These are phyloP conservation scores for Hortaea sp. DNA, from an alignment of 2,329 filamentous ascomycete species.

Conservation along the genomic window DNA sequence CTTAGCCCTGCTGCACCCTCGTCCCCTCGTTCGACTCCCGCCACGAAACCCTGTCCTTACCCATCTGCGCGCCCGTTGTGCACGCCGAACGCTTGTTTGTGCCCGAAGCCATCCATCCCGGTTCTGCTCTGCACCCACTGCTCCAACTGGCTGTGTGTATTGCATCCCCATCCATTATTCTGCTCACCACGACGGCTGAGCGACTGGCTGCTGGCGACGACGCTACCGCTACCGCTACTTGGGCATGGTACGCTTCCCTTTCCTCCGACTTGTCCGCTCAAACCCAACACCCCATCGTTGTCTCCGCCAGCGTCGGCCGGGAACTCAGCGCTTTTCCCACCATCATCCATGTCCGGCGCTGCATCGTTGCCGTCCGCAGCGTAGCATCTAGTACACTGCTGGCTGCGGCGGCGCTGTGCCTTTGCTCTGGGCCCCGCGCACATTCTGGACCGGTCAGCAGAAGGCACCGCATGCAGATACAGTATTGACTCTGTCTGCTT, in stretches of 20 bases:
- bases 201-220: background rate
- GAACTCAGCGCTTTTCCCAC: background rate
- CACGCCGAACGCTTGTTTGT: constrained; percentile 1
- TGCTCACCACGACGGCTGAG: background rate
- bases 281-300: background rate
- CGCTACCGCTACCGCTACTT: background rate
- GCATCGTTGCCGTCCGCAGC: constrained; percentile 1
- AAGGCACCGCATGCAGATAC: background rate
- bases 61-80: constrained; percentile 4
- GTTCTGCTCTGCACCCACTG: background rate
- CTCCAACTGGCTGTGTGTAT: too few relatives aligned
- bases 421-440: background rate
- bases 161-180: background rate
- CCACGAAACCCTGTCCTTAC: constrained; percentile 3
- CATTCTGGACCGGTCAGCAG: background rate
- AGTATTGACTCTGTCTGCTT: background rate
- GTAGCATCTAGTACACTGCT: background rate
- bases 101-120: background rate
- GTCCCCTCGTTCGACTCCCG: constrained; percentile 1
- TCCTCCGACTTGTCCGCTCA: constrained; percentile 3
- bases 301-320: background rate
- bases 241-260: constrained; percentile 1
- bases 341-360: constrained; percentile 7
- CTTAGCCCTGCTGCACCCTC: constrained; percentile 1
- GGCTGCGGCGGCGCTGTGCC: background rate